phyloP scores from a whole-genome alignment of 2,329 filamentous ascomycete species.

The Trichoderma lentiforme region DNA sequence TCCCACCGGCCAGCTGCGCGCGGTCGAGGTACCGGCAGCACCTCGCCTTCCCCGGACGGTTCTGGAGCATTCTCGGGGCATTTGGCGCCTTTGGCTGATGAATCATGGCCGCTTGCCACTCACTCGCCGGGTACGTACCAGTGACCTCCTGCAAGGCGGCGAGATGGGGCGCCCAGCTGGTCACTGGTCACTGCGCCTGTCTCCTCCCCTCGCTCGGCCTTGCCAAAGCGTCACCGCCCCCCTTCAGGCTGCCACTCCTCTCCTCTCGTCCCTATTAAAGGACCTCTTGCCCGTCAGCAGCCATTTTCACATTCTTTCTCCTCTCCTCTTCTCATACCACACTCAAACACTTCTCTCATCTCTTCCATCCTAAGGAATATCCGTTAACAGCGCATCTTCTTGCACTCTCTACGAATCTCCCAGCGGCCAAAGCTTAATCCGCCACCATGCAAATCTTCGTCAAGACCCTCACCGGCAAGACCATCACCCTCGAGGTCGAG shows the following conservation, averaged over 20 bases:
- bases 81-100: conserved; percentile 36
- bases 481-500: conserved; percentile 65
- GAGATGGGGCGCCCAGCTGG: background rate
- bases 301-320: conserved; percentile 23
- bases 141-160: conserved; percentile 1
- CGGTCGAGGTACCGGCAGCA: conserved; percentile 25
- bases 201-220: conserved; percentile 26
- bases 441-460: conserved; percentile 94
- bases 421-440: conserved; percentile 25
- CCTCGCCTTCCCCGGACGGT: conserved; percentile 26
- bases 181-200: conserved; percentile 34
- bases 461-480: conserved; percentile 83
- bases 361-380: background rate
- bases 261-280: conserved; percentile 28
- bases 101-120: conserved; percentile 29
- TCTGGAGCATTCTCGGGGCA: conserved; percentile 39
- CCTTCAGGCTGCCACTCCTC: conserved; percentile 21
- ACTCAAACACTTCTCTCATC: background rate
- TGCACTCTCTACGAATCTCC: conserved; percentile 19
- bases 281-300: conserved; percentile 26
- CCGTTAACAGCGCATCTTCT: conserved; percentile 12
- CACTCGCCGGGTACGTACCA: background rate
- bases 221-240: conserved; percentile 23
- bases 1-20: conserved; percentile 10
- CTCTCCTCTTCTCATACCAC: conserved; percentile 9